Evolutionary conservation across 352 stramenopile genomes (phyloP).

Genomic region (Pythium scleroteichum): DNA sequence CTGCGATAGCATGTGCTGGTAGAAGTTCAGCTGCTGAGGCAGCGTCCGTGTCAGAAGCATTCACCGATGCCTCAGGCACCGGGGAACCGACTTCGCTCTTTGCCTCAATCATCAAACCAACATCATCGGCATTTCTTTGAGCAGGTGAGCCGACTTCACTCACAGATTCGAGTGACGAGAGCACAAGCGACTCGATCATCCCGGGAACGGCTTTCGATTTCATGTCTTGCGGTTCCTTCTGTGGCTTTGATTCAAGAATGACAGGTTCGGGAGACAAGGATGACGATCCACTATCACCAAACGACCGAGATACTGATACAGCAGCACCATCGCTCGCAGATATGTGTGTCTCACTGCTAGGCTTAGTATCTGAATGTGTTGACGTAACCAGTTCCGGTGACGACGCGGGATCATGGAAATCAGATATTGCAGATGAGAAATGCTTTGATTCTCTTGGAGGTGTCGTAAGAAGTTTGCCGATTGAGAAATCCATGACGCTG

Average conservation of each 20-base stretch:
- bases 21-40: not conserved
- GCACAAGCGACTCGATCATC: conserved; percentile 8
- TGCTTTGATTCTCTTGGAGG: not conserved
- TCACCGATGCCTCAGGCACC: not conserved
- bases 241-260: too few species aligned
- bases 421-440: not conserved
- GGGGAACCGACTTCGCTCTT: conserved; percentile 23
- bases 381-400: too few species aligned
- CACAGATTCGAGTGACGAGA: conserved; percentile 26
- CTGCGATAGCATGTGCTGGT: not conserved
- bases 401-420: too few species aligned
- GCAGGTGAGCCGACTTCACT: conserved; percentile 21
- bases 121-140: not conserved
- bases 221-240: too few species aligned
- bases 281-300: too few species aligned
- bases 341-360: too few species aligned
- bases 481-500: conserved; percentile 19
- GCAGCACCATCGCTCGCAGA: too few species aligned
- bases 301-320: too few species aligned
- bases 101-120: conserved; percentile 19
- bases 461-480: conserved; percentile 24
- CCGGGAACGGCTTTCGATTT: not conserved
- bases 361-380: too few species aligned
- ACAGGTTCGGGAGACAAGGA: too few species aligned
- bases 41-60: not conserved